Conservation (phyloP, 148 eudicot genomes). For the Simmondsia chinensis region DNA sequence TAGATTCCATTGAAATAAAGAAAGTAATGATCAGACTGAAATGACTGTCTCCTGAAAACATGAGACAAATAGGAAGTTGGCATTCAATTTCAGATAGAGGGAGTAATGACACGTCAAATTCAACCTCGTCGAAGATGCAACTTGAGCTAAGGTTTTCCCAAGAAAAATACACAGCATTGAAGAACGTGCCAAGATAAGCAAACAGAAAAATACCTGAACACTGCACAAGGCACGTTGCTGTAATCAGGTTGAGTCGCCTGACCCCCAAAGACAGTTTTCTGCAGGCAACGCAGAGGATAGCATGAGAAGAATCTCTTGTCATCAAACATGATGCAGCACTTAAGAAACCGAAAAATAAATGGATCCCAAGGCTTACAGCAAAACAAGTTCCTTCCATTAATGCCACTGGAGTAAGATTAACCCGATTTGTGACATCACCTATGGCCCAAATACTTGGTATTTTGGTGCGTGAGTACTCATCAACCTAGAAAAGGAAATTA, state of each 20-base stretch:
- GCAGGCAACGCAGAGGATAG: conserved; percentile 17
- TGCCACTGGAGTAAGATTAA: conserved; percentile 98
- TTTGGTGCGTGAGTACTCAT: conserved; percentile 69
- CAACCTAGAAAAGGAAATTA: conserved; percentile 49
- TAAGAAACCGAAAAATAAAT: not conserved
- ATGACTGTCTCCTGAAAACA: too few species aligned
- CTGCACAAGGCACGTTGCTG: conserved; percentile 62
- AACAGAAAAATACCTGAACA: conserved; percentile 49
- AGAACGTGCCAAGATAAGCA: not conserved
- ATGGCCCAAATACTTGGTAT: conserved; percentile 94
- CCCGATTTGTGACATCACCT: conserved; percentile 90
- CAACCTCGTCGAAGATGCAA: not conserved
- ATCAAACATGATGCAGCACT: too few species aligned
- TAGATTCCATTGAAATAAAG: too few species aligned
- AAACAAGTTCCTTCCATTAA: conserved; percentile 93
- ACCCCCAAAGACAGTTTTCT: conserved; percentile 88
- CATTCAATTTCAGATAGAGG: too few species aligned
- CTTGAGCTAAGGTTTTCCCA: not conserved
- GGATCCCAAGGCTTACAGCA: conserved; percentile 77
- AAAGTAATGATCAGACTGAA: too few species aligned
- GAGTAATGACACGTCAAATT: too few species aligned
- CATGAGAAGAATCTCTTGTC: too few species aligned
- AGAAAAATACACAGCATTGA: conserved; percentile 1
- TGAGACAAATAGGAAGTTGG: too few species aligned
- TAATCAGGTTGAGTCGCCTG: conserved; percentile 70